Evolutionary conservation across 257 asterid genomes (phyloP).

Genomic region (Linaria vulgaris): DNA sequence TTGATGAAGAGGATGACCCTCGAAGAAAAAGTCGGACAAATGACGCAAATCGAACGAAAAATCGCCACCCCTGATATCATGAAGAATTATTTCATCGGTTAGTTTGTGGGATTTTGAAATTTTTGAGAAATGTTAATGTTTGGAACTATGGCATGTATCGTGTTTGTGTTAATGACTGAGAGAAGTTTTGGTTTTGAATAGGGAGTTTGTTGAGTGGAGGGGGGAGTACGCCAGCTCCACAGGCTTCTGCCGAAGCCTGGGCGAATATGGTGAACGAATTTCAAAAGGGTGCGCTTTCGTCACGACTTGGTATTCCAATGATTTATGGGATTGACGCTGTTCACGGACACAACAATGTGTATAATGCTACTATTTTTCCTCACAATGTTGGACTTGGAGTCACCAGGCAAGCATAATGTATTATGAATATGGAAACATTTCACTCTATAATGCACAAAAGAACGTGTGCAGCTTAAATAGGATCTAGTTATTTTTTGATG

Average conservation of each 20-base stretch:
- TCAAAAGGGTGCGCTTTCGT: conserved; percentile 59
- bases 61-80: conserved; percentile 60
- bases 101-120: too few relatives aligned
- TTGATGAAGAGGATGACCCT: conserved; percentile 69
- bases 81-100: conserved; percentile 64
- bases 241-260: conserved; percentile 63
- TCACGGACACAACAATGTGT: conserved; percentile 76
- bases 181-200: conserved; percentile 28
- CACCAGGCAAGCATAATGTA: conserved; percentile 51
- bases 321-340: conserved; percentile 72
- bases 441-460: too few relatives aligned
- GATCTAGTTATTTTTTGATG: not conserved
- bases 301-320: conserved; percentile 69
- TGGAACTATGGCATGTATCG: too few relatives aligned
- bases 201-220: conserved; percentile 84
- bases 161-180: too few relatives aligned
- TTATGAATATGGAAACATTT: too few relatives aligned
- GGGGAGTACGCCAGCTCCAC: conserved; percentile 70
- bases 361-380: conserved; percentile 66
- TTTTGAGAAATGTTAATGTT: too few relatives aligned
- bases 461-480: too few relatives aligned
- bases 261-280: conserved; percentile 62
- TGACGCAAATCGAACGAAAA: conserved; percentile 79
- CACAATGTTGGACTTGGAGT: conserved; percentile 83
- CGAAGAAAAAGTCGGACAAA: conserved; percentile 87